These are phyloP conservation scores for Parachaetomium inaequale DNA, from an alignment of 495 filamentous ascomycete species.

Conservation along the genomic window DNA sequence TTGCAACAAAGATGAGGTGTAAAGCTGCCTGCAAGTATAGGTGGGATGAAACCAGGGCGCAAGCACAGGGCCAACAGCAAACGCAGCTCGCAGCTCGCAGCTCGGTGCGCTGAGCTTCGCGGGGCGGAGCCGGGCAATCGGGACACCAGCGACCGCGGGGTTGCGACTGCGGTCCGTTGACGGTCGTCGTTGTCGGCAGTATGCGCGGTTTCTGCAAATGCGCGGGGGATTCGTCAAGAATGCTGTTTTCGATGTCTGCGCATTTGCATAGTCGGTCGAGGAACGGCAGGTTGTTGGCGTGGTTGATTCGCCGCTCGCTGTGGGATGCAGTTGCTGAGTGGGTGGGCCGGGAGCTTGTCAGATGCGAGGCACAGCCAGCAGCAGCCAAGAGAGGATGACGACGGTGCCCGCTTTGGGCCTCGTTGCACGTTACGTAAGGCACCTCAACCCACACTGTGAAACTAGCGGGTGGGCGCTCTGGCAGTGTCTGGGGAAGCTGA, in stretches of 20 bases:
- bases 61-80: neutral
- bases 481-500: conserved; percentile 10
- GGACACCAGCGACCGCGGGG: conserved; percentile 7
- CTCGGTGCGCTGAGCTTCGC: neutral
- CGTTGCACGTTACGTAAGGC: neutral
- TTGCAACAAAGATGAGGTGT: conserved; percentile 2
- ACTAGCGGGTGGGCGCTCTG: neutral
- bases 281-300: neutral
- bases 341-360: conserved; percentile 8
- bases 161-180: neutral
- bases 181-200: neutral
- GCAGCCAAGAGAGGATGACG: conserved; percentile 18
- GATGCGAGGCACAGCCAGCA: conserved; percentile 15
- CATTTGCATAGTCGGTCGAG: neutral
- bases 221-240: neutral
- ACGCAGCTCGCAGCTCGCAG: neutral
- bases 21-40: neutral
- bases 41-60: neutral
- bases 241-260: neutral
- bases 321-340: conserved; percentile 3
- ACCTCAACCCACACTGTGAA: neutral
- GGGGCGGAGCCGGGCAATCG: neutral
- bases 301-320: neutral
- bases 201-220: neutral
- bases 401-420: conserved; percentile 4